Conservation (phyloP, 2,329 filamentous ascomycete genomes). For the Paracamarosporium sp. region DNA sequence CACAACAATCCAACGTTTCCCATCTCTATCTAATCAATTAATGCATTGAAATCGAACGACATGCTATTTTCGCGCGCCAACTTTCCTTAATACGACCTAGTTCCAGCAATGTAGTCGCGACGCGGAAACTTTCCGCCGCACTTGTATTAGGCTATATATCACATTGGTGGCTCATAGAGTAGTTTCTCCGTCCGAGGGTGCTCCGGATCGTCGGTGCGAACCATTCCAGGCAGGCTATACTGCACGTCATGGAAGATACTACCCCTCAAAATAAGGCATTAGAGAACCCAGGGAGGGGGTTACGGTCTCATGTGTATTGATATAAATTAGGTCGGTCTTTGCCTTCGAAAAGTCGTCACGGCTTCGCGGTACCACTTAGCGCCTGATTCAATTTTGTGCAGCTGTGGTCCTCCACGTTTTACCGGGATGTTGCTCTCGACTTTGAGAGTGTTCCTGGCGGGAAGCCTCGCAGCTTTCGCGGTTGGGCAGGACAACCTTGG, state of each 20-base stretch:
- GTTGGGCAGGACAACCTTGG: conserved; percentile 26
- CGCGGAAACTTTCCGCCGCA: background rate
- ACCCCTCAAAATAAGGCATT: background rate
- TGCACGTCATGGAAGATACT: background rate
- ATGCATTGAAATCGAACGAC: background rate
- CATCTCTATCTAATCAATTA: background rate
- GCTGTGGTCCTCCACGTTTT: too few relatives aligned
- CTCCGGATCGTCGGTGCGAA: conserved; percentile 1
- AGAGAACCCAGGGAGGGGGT: background rate
- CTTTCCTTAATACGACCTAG: too few relatives aligned
- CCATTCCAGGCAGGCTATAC: background rate
- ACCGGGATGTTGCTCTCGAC: background rate
- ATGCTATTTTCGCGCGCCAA: background rate
- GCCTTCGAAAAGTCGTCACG: background rate
- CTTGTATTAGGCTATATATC: conserved; percentile 1
- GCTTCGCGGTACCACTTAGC: background rate
- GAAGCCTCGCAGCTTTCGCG: conserved; percentile 2
- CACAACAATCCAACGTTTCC: background rate
- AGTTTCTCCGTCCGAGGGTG: conserved; percentile 3
- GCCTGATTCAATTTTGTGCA: background rate
- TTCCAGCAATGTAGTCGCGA: background rate
- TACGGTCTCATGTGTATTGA: background rate
- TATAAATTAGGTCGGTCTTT: background rate
- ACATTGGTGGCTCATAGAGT: background rate
- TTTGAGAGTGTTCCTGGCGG: background rate